Percentiles rank a stretch among this genome's conserved stretches.
These are phyloP conservation scores for Achlya hypogyna DNA, from an alignment of 352 stramenopile genomes.

Conservation along the genomic window DNA sequence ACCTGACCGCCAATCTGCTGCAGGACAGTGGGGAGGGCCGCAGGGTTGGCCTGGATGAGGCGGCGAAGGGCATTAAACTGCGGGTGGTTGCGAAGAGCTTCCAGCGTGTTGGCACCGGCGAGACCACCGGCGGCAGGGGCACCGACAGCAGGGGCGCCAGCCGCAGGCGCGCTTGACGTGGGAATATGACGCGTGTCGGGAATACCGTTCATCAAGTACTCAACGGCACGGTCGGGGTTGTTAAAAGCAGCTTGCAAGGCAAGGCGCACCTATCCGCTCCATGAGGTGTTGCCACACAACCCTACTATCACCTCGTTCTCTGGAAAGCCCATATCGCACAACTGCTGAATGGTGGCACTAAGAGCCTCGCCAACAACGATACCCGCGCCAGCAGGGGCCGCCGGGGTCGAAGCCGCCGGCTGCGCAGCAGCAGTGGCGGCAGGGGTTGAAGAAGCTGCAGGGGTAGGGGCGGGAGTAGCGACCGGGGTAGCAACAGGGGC, in stretches of 20 bases:
- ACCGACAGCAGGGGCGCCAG: conserved; percentile 26
- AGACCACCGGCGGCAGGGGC: conserved; percentile 22
- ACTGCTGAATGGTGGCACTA: conserved; percentile 53
- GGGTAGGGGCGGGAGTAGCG: conserved; percentile 18
- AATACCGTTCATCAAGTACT: conserved; percentile 86
- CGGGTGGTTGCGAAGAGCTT: conserved; percentile 72
- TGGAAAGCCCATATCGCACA: conserved; percentile 82
- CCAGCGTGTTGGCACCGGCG: conserved; percentile 39
- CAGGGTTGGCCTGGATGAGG: conserved; percentile 77
- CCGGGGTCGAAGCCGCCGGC: too few species aligned
- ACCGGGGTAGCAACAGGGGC: conserved; percentile 26
- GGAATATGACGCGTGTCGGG: conserved; percentile 31
- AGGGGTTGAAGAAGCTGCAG: conserved; percentile 18
- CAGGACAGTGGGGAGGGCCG: conserved; percentile 61
- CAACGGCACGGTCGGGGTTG: conserved; percentile 76
- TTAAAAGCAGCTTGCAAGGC: conserved; percentile 78
- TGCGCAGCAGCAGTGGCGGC: conserved; percentile 26
- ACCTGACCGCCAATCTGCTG: conserved; percentile 73
- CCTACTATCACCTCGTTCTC: conserved; percentile 48
- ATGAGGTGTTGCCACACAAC: neutral
- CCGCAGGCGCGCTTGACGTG: neutral
- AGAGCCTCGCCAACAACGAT: conserved; percentile 33
- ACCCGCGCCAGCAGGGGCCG: conserved; percentile 18
- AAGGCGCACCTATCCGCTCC: conserved; percentile 27
- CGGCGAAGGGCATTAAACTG: conserved; percentile 77